Evolutionary conservation across 1,139 yeast genomes (phyloP), one percentile per base, ranked within the genome.

Genomic region (Magnusiomyces paraingens): DNA sequence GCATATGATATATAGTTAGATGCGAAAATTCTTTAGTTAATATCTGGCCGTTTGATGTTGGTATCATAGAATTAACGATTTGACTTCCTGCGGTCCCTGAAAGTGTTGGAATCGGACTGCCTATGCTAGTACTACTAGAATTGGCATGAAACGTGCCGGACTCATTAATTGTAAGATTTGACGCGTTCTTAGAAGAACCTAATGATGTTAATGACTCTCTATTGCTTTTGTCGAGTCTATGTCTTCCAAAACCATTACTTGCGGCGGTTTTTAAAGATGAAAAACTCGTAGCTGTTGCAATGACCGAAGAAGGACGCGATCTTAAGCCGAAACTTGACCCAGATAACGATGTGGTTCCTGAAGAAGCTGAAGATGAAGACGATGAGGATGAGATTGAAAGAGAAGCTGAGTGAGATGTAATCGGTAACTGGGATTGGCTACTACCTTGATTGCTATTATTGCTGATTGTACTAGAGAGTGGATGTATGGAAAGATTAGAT

Each of bases 1-100:
- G 70, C 51, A 66, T 58, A 48, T 64, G 67, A 49, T 55, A 56
- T 2, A 64, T 57, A 12, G 52, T 58, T 40, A 66, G 59, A 48
- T 61, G 59, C 12, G 55, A 47, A 48, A 57, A 60, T 10, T 63
- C 67, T 21, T 51, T 32, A 20, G 26, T 6, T 5, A 4, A 20
- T 14, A 21, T 45, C 26, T 14, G 48, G 29, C 40, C 29, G 17
- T 12, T 18, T 8, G 32, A 26, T n/a, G 4, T 40, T 20, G 18
- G 26, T 21, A n/a, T 26, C 51, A 40, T 18, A 55, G 50, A 11
- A 57, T 40, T 2, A 50, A 21, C 14, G 54, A 26, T 26, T 26
- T 44, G 35, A 42, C 45, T 15, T 51, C 47, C 21, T 54, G 45
- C 11, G 8, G 47, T 12, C 15, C 50, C 47, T 4, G 55, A 47